Evolutionary conservation across 2,329 filamentous ascomycete genomes (phyloP).

Genomic region (Clarireedia hainanense): DNA sequence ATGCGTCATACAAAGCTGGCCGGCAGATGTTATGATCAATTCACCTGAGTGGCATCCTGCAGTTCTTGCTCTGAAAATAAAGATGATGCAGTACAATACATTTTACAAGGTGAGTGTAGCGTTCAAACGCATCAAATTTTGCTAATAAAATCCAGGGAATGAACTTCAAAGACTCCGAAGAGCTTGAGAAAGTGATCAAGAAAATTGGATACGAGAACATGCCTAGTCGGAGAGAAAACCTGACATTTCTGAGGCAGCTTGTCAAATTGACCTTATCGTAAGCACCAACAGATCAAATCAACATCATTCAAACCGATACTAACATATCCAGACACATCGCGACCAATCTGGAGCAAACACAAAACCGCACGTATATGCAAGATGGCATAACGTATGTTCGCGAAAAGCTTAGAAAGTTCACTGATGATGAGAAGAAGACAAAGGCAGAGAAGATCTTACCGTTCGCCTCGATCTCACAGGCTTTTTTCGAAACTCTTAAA

Average conservation of each 20-base stretch:
- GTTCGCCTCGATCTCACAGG: conserved; percentile 18
- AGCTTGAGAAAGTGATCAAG: conserved; percentile 22
- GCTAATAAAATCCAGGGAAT: conserved; percentile 13
- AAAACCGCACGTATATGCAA: conserved; percentile 21
- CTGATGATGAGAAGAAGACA: conserved; percentile 17
- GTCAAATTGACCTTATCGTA: conserved; percentile 22
- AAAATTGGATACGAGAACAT: conserved; percentile 6
- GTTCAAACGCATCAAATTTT: neutral
- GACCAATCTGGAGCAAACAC: conserved; percentile 23
- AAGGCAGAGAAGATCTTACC: conserved; percentile 15
- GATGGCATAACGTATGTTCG: conserved; percentile 20
- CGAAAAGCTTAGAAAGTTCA: conserved; percentile 16
- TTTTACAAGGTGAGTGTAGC: conserved; percentile 34
- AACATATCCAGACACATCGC: conserved; percentile 18
- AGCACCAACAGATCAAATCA: neutral
- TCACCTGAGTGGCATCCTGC: conserved; percentile 16
- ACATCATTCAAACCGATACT: neutral
- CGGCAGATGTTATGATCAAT: conserved; percentile 4
- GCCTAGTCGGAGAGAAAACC: neutral
- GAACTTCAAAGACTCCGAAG: conserved; percentile 33
- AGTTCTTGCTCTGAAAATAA: conserved; percentile 39
- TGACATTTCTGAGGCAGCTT: conserved; percentile 15
- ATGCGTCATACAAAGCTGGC: conserved; percentile 33
- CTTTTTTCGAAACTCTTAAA: conserved; percentile 14
- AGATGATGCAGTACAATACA: conserved; percentile 43